Base-by-base conservation (phyloP, 2,329 filamentous ascomycete species). In the Penicillium psychrosexuale region DNA sequence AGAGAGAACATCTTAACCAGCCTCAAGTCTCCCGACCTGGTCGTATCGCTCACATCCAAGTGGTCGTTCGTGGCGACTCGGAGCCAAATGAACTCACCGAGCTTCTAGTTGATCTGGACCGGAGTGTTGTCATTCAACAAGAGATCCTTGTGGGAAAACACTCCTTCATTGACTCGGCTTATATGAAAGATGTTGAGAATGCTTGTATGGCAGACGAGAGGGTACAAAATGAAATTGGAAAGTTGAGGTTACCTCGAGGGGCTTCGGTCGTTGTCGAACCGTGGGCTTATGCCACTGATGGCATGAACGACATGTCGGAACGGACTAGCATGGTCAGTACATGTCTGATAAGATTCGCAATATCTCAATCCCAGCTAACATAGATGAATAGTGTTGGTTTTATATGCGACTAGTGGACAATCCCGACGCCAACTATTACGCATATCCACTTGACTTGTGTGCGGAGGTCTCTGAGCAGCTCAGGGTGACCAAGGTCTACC, bases 391-490 rank as follows among this genome's bases (percentile, higher is more conserved):
- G 49, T 51, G 49, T 31, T 51, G 49, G 49, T 51, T 51, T 12
- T 77, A 77, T 61, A 71, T 76, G 68, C 65, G 74, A 4, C 59
- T 80, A 0, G 50, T 70, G 0, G 66, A 73, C 0, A 71, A 80
- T 31, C 64, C 67, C 0, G 80, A 83, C 52, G 76, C 80, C 33
- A 84, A 84, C 61, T 79, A 80, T 66, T 84, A 84, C 60, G 81
- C 82, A 4, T 83, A 83, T 51, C 82, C 82, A 0, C 72, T 84
- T 8, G 77, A 82, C 51, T 72, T 84, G 22, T 78, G 75, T 43
- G 78, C 79, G 8, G 80, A 83, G 61, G 75, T 80, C 45, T 80
- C 79, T 8, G 75, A 80, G 57, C 66, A 78, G 2, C 69, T 83
- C 3, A 61, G 78, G 28, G 78, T 83, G 3, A 77, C 76, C 54